Evolutionary conservation across 2,329 filamentous ascomycete species (phyloP), one percentile per base, ranked within the genome.

Genomic region (Cladosporium halotolerans): DNA sequence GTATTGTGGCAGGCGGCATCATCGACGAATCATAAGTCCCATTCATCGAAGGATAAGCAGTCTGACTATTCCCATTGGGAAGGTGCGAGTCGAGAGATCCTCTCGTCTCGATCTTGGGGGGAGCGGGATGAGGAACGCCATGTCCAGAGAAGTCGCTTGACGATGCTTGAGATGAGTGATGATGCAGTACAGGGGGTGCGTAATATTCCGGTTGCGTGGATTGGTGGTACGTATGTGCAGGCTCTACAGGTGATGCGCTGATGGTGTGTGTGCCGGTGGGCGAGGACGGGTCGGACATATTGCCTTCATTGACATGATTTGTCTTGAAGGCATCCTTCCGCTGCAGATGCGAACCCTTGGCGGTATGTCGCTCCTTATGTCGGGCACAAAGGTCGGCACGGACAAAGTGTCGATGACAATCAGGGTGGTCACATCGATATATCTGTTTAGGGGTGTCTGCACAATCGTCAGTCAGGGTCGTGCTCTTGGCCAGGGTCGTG

Each of bases 371-470:
- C 63, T 76, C 74, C 60, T 72, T 73, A 68, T 78, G 76, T 56
- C 75, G 84, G 65, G 93, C 86, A 67, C 93, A 90, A 55, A 99
- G 78, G 70, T 99, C 93, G 60, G 95, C 89, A 58, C 93, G 84
- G 54, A 97, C 92, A 73, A 97, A 99, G 32, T 88, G 85, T 48
- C 92, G 86, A 56, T 85, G 83, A 71, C 93, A 99, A 66, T 91
- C 89, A 16, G 89, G 88, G 64, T 91, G 96, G 66, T 95, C 89
- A 75, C 93, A 97, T 65, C 83, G 83, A 68, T 95, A 97, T 52
- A 96, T 95, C 67, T 95, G 89, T 72, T 96, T 96, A 14, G 92
- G 92, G 54, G 88, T 86, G 72, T 97, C 87, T 89, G 54, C 14
- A 14, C 34, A 28, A 23, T 34, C 3, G 23, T 51, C 28, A 53